Evolutionary conservation across 192 early-diverging fungal species (phyloP).

Genomic region (Gaertneriomyces sp.): DNA sequence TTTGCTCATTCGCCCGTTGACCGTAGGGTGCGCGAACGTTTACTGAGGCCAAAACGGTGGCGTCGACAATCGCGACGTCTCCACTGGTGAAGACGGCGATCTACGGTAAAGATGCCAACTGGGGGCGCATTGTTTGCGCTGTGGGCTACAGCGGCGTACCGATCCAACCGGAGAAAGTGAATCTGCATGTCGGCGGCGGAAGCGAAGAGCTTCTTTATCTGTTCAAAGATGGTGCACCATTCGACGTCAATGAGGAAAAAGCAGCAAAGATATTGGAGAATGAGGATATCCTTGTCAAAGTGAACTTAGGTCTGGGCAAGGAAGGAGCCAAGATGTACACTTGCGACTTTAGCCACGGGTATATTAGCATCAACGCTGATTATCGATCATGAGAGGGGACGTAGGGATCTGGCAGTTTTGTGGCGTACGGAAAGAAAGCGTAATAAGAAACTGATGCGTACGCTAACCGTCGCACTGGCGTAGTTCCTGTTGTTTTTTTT

Average conservation of each 20-base stretch:
- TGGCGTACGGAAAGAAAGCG: neutral
- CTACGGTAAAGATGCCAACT: constrained; percentile 96
- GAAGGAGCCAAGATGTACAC: constrained; percentile 87
- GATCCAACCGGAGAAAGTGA: constrained; percentile 71
- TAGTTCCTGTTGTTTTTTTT: neutral
- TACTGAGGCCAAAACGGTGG: constrained; percentile 75
- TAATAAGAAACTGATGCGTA: neutral
- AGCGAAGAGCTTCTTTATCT: constrained; percentile 53
- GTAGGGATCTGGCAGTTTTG: no score
- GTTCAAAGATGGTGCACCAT: constrained; percentile 77
- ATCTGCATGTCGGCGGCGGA: constrained; percentile 57
- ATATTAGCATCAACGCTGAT: constrained; percentile 91
- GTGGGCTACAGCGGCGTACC: constrained; percentile 80
- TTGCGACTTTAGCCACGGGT: constrained; percentile 91
- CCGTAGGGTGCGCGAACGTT: constrained; percentile 66
- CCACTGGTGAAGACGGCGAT: constrained; percentile 94
- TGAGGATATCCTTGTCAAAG: constrained; percentile 78
- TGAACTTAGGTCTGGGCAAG: constrained; percentile 73
- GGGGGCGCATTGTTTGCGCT: constrained; percentile 92
- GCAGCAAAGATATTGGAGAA: constrained; percentile 79
- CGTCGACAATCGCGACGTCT: constrained; percentile 85
- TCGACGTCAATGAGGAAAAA: constrained; percentile 72
- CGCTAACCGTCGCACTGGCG: neutral
- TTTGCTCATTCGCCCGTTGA: neutral
- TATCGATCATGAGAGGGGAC: constrained; percentile 39